These are phyloP conservation scores for Raffaelea arxii DNA, from an alignment of 2,329 filamentous ascomycete species.

Conservation along the genomic window DNA sequence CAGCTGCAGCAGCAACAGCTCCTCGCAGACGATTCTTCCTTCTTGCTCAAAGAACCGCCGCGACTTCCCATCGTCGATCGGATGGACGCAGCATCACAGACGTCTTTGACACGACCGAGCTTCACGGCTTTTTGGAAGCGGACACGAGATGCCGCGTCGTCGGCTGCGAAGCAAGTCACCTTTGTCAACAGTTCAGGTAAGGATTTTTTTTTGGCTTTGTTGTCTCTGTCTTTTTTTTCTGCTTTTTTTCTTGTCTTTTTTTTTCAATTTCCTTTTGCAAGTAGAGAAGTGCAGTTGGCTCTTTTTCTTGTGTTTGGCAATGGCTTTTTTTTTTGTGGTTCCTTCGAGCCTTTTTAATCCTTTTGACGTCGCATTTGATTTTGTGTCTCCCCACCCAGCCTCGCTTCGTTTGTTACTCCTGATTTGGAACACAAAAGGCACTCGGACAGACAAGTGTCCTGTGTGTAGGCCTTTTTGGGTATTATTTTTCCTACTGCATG, in stretches of 20 bases:
- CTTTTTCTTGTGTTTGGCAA: not conserved
- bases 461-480: no score
- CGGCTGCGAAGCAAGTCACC: constrained; percentile 19
- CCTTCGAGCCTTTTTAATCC: not conserved
- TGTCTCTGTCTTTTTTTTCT: not conserved
- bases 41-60: no score
- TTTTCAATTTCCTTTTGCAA: constrained; percentile 7
- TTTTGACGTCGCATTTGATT: no score
- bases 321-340: not conserved
- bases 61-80: no score
- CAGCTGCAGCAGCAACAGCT: no score
- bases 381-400: no score
- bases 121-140: constrained; percentile 38
- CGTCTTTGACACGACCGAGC: constrained; percentile 28
- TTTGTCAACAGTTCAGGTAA: constrained; percentile 22
- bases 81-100: constrained; percentile 1
- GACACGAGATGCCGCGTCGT: constrained; percentile 26
- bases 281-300: no score
- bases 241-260: not conserved
- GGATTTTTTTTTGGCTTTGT: constrained; percentile 5
- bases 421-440: no score
- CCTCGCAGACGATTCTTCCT: no score
- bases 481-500: no score
- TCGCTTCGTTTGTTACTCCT: no score
- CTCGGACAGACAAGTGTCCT: no score